Evolutionary conservation across 2,329 filamentous ascomycete species (phyloP).

Genomic region (Stagonosporopsis cucurbitacearum): DNA sequence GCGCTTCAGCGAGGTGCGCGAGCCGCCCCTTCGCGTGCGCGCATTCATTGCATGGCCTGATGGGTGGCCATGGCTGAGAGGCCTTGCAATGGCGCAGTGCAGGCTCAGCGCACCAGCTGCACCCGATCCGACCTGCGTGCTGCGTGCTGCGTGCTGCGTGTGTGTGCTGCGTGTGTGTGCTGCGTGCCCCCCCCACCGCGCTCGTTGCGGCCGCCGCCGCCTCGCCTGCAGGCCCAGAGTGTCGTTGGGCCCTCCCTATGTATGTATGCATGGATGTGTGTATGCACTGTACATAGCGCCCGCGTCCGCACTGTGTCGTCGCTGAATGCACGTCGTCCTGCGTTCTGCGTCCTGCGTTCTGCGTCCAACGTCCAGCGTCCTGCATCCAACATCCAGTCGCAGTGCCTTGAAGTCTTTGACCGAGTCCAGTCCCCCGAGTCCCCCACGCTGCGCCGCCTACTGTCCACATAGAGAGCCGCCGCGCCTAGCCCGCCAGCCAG

Average conservation of each 20-base stretch:
- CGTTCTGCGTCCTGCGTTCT: too few relatives aligned
- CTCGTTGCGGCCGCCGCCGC: background rate
- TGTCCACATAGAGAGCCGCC: conserved; percentile 7
- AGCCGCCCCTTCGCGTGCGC: conserved; percentile 9
- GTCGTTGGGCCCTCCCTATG: too few relatives aligned
- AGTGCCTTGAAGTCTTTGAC: too few relatives aligned
- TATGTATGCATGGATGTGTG: too few relatives aligned
- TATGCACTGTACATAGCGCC: conserved; percentile 18
- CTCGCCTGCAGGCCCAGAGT: background rate
- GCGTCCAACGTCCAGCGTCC: too few relatives aligned
- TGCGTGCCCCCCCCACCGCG: conserved; percentile 10
- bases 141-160: too few relatives aligned
- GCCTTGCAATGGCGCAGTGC: conserved; percentile 10
- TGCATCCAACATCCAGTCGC: conserved; percentile 14
- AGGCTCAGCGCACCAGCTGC: conserved; percentile 1
- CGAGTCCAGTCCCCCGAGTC: background rate
- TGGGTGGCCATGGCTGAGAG: too few relatives aligned
- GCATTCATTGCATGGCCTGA: conserved; percentile 11
- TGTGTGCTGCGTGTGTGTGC: too few relatives aligned
- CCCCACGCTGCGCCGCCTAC: conserved; percentile 10
- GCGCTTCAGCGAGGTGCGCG: too few relatives aligned
- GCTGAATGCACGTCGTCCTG: conserved; percentile 16
- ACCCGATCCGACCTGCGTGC: too few relatives aligned
- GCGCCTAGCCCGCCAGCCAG: conserved; percentile 9
- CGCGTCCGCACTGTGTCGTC: conserved; percentile 13